Evolutionary conservation across 768 basidiomycete genomes (phyloP), one percentile per base, ranked within the genome.

Genomic region (Mycena galericulata): DNA sequence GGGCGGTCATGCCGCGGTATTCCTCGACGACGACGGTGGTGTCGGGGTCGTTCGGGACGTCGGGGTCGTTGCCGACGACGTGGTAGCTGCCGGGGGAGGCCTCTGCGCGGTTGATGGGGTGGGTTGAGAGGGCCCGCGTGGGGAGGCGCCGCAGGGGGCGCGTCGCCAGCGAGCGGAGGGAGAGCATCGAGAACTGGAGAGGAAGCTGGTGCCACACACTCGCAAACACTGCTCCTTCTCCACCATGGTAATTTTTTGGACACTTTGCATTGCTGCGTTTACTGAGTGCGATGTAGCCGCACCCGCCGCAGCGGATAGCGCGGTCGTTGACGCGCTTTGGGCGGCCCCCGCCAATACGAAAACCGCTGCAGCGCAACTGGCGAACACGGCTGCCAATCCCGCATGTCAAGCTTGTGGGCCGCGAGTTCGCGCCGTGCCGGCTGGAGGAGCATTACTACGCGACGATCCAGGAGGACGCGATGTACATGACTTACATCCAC

Each of bases 401-500:
- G 1, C 92, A 90, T 73, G 87, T 90, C 72, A 83, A 85, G 65
- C 74, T 93, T 70, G 67, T 90, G 73, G 82, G 91, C 38, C 90
- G 91, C 75, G 90, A 94, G 75, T 91, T 89, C 64, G 88, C 90
- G 7, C 85, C 87, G 65, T 91, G 88, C 69, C 90, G 97, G 45
- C 86, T 96, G 61, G 84, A 85, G 60, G 90, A 95, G 69, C 95
- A 98, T 83, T 98, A 98, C 83, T 77, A 93, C 79, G 81, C 83
- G 41, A 91, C 96, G 11, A 85, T 99, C 67, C 89, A 89, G 24
- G 92, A 96, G 79, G 88, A 98, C 81, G 84, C 96, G 73, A 89
- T 99, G 87, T 99, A 99, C 86, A 91, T 98, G 87, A 92, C 92
- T 59, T 98, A 98, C 83, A 83, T 87, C 55, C 97, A 98, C 80